Conservation (phyloP, 371 early-diverging fungal species). For the Rhizopus sp. region DNA sequence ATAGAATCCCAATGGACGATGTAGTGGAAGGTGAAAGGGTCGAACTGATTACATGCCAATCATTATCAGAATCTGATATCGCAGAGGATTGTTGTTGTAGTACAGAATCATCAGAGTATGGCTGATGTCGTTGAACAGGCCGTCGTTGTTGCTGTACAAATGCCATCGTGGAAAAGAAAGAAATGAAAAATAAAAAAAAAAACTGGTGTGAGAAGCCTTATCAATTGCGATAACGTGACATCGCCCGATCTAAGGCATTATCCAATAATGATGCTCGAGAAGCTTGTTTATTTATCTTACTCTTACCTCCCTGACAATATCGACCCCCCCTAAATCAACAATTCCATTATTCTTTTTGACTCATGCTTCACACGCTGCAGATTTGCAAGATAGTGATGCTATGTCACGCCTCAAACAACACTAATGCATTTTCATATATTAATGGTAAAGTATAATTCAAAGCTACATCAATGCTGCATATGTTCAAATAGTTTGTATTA, state of each 20-base stretch:
- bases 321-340: no score
- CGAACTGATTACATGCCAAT: conserved; percentile 52
- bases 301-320: no score
- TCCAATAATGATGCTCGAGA: no score
- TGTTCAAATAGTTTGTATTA: no score
- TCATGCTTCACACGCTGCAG: no score
- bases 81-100: conserved; percentile 8
- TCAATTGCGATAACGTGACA: background rate
- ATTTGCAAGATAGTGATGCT: no score
- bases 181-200: conserved; percentile 10
- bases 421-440: no score
- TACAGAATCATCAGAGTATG: conserved; percentile 17
- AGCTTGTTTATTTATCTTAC: no score
- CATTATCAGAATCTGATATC: conserved; percentile 44
- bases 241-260: background rate
- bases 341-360: no score
- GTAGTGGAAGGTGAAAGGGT: conserved; percentile 19
- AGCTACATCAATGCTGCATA: no score
- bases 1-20: conserved; percentile 27
- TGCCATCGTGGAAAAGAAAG: conserved; percentile 31
- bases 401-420: no score
- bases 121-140: conserved; percentile 22
- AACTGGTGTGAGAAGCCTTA: conserved; percentile 6
- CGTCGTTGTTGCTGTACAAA: conserved; percentile 48
- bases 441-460: no score